These are phyloP conservation scores for Botrytis sinoallii DNA, from an alignment of 2,329 filamentous ascomycete genomes.

Conservation along the genomic window DNA sequence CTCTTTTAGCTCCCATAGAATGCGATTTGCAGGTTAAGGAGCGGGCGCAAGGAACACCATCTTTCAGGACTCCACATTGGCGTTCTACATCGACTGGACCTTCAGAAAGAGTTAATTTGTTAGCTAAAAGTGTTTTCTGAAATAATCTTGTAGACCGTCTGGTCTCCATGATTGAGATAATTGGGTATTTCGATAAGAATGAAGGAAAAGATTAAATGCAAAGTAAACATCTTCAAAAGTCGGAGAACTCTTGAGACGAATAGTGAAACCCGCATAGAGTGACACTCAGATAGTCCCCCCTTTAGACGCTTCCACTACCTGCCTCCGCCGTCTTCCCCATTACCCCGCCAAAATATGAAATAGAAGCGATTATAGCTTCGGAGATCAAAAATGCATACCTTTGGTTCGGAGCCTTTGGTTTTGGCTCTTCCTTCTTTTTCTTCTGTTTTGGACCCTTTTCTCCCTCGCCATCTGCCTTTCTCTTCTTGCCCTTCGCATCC, in stretches of 20 bases:
- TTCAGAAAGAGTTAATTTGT: slow-evolving; percentile 30
- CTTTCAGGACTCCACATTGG: slow-evolving; percentile 86
- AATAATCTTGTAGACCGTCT: neutral
- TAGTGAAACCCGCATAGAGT: neutral
- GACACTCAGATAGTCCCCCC: neutral
- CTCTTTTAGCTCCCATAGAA: slow-evolving; percentile 89
- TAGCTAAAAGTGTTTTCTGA: slow-evolving; percentile 17
- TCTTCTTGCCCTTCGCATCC: slow-evolving; percentile 66
- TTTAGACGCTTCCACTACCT: neutral
- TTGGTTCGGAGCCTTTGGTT: slow-evolving; percentile 82
- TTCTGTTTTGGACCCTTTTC: slow-evolving; percentile 83
- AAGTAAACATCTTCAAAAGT: neutral
- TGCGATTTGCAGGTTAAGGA: slow-evolving; percentile 93
- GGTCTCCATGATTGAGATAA: neutral
- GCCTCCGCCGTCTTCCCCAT: neutral
- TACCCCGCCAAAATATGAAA: neutral
- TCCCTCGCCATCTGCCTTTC: slow-evolving; percentile 71
- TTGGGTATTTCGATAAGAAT: neutral
- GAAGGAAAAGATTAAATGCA: neutral
- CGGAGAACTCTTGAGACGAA: neutral
- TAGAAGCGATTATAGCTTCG: neutral
- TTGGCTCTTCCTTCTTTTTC: slow-evolving; percentile 93
- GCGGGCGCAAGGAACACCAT: slow-evolving; percentile 81
- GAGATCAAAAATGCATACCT: slow-evolving; percentile 46
- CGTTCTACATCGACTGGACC: slow-evolving; percentile 90